Conservation (phyloP, 306 rosid species). For the Vigna radiata region DNA sequence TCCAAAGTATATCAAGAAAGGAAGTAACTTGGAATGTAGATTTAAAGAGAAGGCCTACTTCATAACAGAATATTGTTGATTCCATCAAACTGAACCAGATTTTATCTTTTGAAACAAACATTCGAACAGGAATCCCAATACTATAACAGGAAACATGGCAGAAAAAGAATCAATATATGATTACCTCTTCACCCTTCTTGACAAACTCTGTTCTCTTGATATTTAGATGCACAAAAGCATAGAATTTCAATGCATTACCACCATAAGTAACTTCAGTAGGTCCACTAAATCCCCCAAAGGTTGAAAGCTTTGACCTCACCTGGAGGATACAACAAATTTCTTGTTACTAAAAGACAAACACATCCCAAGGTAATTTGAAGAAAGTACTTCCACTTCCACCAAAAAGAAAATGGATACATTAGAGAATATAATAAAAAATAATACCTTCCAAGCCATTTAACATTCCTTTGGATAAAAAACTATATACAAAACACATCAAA, state of each 20-base stretch:
- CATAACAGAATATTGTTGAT: conserved; percentile 5
- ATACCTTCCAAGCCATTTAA: conserved; percentile 28
- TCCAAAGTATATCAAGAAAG: conserved; percentile 9
- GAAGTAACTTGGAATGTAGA: conserved; percentile 25
- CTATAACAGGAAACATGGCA: conserved; percentile 2
- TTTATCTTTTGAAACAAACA: conserved; percentile 17
- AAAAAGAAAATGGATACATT: conserved; percentile 1
- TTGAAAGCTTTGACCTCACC: conserved; percentile 84
- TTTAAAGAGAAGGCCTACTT: conserved; percentile 12
- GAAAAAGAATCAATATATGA: conserved; percentile 27
- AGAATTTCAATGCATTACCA: conserved; percentile 90
- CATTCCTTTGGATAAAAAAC: conserved; percentile 8
- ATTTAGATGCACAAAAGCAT: conserved; percentile 90
- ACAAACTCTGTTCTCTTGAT: conserved; percentile 68
- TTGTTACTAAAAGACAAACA: conserved; percentile 14
- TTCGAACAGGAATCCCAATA: conserved; percentile 7
- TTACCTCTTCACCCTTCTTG: conserved; percentile 94
- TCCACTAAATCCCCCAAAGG: conserved; percentile 92
- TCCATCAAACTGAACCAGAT: conserved; percentile 27
- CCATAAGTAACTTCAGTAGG: conserved; percentile 90
- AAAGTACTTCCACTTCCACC: conserved; percentile 13
- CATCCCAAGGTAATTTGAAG: conserved; percentile 22
- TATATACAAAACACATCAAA: conserved; percentile 9
- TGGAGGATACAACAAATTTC: conserved; percentile 42
- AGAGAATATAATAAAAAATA: conserved; percentile 12